Percentiles rank a stretch among this genome's conserved stretches.
Conservation (phyloP, 2,329 filamentous ascomycete species). For the Akanthomyces dipterigenus region DNA sequence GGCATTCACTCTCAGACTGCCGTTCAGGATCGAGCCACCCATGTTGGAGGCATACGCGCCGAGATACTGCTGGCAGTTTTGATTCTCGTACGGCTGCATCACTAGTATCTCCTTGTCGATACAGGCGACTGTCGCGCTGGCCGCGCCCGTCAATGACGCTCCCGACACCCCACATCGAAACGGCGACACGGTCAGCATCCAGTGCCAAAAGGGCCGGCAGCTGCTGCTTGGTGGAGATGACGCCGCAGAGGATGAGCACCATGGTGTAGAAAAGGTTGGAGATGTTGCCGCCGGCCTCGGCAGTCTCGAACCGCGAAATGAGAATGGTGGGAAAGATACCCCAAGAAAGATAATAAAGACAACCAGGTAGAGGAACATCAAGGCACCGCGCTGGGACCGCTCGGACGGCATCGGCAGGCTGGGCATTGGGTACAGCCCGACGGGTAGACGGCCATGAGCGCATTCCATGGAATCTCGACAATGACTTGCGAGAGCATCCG, state of each 20-base stretch:
- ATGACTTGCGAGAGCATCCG: slow-evolving; percentile 79
- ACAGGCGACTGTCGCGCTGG: slow-evolving; percentile 59
- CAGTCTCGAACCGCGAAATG: slow-evolving; percentile 67
- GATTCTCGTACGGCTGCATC: slow-evolving; percentile 45
- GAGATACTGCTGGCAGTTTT: slow-evolving; percentile 57
- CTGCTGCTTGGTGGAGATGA: slow-evolving; percentile 55
- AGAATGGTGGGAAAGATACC: slow-evolving; percentile 74
- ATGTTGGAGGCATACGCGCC: slow-evolving; percentile 35
- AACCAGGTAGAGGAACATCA: slow-evolving; percentile 73
- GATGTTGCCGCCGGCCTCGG: slow-evolving; percentile 69
- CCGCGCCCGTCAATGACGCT: slow-evolving; percentile 63
- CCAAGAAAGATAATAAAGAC: slow-evolving; percentile 73
- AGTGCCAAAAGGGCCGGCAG: slow-evolving; percentile 75
- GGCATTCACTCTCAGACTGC: slow-evolving; percentile 37
- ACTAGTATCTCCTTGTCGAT: slow-evolving; percentile 60
- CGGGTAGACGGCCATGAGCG: slow-evolving; percentile 68
- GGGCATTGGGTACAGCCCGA: slow-evolving; percentile 69
- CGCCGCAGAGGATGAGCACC: slow-evolving; percentile 67
- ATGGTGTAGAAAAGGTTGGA: slow-evolving; percentile 69
- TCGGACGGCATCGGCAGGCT: slow-evolving; percentile 49
- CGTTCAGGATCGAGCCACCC: slow-evolving; percentile 49
- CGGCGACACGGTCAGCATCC: slow-evolving; percentile 63
- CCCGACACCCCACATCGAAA: slow-evolving; percentile 75
- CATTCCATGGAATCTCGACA: slow-evolving; percentile 80
- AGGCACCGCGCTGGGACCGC: slow-evolving; percentile 67